Percentiles rank a stretch among this genome's conserved stretches.
These are phyloP conservation scores for Luzula sylvatica DNA, from an alignment of 176 grass and related monocot species.

Conservation along the genomic window DNA sequence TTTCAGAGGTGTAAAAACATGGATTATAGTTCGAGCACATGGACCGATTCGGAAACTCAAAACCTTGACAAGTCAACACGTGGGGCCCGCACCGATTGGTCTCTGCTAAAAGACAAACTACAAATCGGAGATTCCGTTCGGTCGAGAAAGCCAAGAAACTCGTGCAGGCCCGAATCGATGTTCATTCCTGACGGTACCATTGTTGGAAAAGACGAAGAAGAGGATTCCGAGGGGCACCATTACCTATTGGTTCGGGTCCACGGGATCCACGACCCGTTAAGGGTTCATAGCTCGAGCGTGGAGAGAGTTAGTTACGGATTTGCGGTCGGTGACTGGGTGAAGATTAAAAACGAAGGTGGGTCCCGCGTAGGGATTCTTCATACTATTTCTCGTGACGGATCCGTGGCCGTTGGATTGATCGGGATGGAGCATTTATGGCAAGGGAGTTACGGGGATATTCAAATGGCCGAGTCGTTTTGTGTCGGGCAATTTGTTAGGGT, in stretches of 20 bases:
- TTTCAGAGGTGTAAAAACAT: conserved; percentile 71
- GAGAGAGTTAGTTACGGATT: conserved; percentile 79
- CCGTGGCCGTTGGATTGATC: conserved; percentile 58
- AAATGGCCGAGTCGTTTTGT: conserved; percentile 78
- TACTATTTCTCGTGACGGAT: conserved; percentile 50
- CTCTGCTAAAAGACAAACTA: conserved; percentile 58
- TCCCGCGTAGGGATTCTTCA: conserved; percentile 82
- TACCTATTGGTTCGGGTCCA: conserved; percentile 76
- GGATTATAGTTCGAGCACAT: conserved; percentile 29
- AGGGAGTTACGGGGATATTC: conserved; percentile 61
- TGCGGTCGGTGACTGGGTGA: conserved; percentile 68
- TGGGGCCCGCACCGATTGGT: conserved; percentile 47
- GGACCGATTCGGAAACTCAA: conserved; percentile 26
- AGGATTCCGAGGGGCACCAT: conserved; percentile 20
- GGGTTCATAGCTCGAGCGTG: conserved; percentile 39
- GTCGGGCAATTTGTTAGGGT: conserved; percentile 79
- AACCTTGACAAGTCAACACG: conserved; percentile 21
- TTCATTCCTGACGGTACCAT: conserved; percentile 82
- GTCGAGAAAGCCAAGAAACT: conserved; percentile 64
- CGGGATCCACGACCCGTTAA: conserved; percentile 57
- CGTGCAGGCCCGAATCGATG: conserved; percentile 62
- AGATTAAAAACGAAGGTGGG: conserved; percentile 50
- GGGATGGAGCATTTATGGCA: conserved; percentile 69
- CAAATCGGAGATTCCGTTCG: conserved; percentile 62
- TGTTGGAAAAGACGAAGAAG: conserved; percentile 67